A percentile compares a stretch with the other conserved stretches of the same genome.
Evolutionary conservation across 2,329 filamentous ascomycete species (phyloP).

Genomic region (Pseudocercospora eumusae): DNA sequence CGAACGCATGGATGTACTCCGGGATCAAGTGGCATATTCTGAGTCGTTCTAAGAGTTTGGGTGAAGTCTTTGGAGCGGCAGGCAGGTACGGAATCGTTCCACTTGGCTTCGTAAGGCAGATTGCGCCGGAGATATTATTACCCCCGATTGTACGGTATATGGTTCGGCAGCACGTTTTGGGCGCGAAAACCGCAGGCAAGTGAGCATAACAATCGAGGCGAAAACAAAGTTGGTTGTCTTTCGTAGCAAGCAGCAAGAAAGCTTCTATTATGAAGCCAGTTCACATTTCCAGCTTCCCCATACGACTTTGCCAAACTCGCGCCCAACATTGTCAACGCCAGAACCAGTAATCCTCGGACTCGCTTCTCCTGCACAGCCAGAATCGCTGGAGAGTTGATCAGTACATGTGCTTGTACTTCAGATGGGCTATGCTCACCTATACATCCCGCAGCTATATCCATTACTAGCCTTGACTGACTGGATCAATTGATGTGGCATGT

Average conservation of each 20-base stretch:
- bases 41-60: not conserved
- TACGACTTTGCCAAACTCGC: constrained; percentile 5
- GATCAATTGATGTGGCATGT: not conserved
- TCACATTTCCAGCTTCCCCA: constrained; percentile 8
- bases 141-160: not conserved
- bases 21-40: not conserved
- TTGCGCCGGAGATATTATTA: not conserved
- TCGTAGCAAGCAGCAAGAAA: not conserved
- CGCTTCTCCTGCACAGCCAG: not conserved
- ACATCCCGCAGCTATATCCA: constrained; percentile 1
- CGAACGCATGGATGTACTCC: not conserved
- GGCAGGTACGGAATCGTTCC: constrained; percentile 1
- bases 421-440: not conserved
- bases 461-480: not conserved
- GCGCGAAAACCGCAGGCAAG: not conserved
- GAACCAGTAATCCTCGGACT: not conserved
- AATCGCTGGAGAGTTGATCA: not conserved
- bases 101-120: not conserved
- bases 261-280: not conserved
- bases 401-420: not conserved
- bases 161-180: not conserved
- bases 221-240: not conserved
- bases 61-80: not conserved
- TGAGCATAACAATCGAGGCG: not conserved
- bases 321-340: constrained; percentile 4